Percentiles rank a stretch among this genome's conserved stretches.
Evolutionary conservation across 2,329 filamentous ascomycete genomes (phyloP).

Genomic region (Cercospora zeae-maydis): DNA sequence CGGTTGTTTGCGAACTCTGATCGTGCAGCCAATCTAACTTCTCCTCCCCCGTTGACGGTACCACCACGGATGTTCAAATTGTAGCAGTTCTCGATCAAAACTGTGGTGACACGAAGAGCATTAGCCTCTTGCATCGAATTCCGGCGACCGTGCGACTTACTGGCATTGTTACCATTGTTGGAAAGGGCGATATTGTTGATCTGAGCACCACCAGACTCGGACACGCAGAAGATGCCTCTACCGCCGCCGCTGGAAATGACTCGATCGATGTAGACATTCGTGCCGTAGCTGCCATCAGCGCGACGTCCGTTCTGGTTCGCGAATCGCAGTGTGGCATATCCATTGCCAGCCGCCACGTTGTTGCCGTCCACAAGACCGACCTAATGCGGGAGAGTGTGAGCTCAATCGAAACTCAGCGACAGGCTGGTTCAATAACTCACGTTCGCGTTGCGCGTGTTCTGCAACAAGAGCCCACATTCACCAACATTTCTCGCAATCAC

Average conservation of each 20-base stretch:
- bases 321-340: constrained; percentile 56
- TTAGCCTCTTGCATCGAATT: constrained; percentile 30
- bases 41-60: constrained; percentile 53
- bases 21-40: constrained; percentile 53
- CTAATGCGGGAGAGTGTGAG: constrained; percentile 11
- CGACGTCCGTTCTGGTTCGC: constrained; percentile 55
- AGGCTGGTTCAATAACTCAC: constrained; percentile 31
- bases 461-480: constrained; percentile 56
- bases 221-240: constrained; percentile 57
- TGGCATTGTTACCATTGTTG: constrained; percentile 53
- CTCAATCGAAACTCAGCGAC: not conserved
- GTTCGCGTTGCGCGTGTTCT: constrained; percentile 48
- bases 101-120: constrained; percentile 33
- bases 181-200: constrained; percentile 52
- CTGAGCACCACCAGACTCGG: constrained; percentile 52
- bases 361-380: constrained; percentile 56
- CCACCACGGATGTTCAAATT: constrained; percentile 52
- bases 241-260: constrained; percentile 57
- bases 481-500: constrained; percentile 55
- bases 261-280: constrained; percentile 53
- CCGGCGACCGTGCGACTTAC: not conserved
- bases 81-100: constrained; percentile 60
- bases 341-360: constrained; percentile 52
- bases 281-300: constrained; percentile 49
- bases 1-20: constrained; percentile 53